phyloP scores from a whole-genome alignment of 768 basidiomycete species.

The Calocybe indica region DNA sequence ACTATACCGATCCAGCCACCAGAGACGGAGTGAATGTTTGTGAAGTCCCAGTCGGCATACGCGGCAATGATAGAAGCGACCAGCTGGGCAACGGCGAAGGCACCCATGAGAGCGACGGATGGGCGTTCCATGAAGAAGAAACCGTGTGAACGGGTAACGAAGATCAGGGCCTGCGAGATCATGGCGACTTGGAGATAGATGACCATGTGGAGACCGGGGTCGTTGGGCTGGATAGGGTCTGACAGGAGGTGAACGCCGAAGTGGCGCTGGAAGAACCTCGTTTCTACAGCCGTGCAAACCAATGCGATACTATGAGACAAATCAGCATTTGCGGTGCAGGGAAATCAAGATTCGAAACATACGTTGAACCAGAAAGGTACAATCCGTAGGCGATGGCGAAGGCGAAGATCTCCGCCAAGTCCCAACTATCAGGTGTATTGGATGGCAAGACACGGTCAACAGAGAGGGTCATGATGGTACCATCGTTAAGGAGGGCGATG shows the following conservation, averaged over 20 bases:
- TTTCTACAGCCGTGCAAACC: constrained; percentile 80
- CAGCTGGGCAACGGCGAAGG: constrained; percentile 92
- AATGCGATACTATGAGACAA: constrained; percentile 54
- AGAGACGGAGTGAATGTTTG: constrained; percentile 69
- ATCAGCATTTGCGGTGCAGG: background rate
- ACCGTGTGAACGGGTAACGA: constrained; percentile 89
- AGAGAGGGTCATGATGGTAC: constrained; percentile 98
- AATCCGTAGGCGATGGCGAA: constrained; percentile 95
- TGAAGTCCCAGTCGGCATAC: constrained; percentile 94
- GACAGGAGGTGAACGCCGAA: constrained; percentile 63
- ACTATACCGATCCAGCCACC: constrained; percentile 97
- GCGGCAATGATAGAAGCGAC: constrained; percentile 94
- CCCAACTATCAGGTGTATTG: constrained; percentile 91
- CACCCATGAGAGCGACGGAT: constrained; percentile 79
- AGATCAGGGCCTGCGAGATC: constrained; percentile 97
- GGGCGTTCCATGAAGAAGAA: constrained; percentile 98
- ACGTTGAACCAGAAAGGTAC: constrained; percentile 91
- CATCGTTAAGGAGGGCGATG: constrained; percentile 95
- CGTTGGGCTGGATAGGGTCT: constrained; percentile 43
- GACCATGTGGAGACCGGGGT: constrained; percentile 79
- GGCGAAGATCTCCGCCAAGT: constrained; percentile 92
- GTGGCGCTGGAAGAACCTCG: constrained; percentile 82
- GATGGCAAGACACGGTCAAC: constrained; percentile 95
- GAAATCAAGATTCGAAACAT: constrained; percentile 21
- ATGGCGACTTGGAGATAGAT: constrained; percentile 97